These are phyloP conservation scores for Inonotus obliquus DNA, from an alignment of 1,284 basidiomycete species.

Conservation along the genomic window DNA sequence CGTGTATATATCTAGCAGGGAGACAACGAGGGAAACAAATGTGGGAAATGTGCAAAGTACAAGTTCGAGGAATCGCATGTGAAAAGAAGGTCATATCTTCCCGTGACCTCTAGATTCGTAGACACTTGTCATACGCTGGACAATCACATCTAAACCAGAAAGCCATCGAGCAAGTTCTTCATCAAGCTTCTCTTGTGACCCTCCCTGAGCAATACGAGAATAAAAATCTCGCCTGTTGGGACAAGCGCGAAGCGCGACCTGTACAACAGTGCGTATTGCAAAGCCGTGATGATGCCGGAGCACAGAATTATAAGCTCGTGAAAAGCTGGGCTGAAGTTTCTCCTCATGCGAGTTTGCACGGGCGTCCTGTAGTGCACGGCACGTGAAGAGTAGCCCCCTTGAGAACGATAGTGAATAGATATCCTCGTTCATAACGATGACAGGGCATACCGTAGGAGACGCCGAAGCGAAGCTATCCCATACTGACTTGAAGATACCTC, in stretches of 20 bases:
- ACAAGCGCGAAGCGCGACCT: conserved; percentile 93
- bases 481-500: not conserved
- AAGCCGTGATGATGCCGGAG: conserved; percentile 76
- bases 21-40: not conserved
- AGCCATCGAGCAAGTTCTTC: conserved; percentile 80
- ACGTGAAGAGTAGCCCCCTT: conserved; percentile 64
- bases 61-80: not conserved
- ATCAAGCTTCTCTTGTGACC: conserved; percentile 69
- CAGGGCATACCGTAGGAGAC: conserved; percentile 7
- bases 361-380: conserved; percentile 74
- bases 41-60: too few relatives aligned
- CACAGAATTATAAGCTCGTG: conserved; percentile 79
- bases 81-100: conserved; percentile 2
- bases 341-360: conserved; percentile 45
- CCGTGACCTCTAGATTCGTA: conserved; percentile 61
- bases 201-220: conserved; percentile 79
- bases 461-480: conserved; percentile 10
- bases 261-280: conserved; percentile 17
- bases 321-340: conserved; percentile 74
- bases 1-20: not conserved
- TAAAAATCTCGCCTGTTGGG: conserved; percentile 88
- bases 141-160: conserved; percentile 66
- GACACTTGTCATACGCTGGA: conserved; percentile 62
- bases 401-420: not conserved
- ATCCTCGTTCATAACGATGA: not conserved